phyloP scores from a whole-genome alignment of 2,329 filamentous ascomycete genomes.

The Cercospora sp. region DNA sequence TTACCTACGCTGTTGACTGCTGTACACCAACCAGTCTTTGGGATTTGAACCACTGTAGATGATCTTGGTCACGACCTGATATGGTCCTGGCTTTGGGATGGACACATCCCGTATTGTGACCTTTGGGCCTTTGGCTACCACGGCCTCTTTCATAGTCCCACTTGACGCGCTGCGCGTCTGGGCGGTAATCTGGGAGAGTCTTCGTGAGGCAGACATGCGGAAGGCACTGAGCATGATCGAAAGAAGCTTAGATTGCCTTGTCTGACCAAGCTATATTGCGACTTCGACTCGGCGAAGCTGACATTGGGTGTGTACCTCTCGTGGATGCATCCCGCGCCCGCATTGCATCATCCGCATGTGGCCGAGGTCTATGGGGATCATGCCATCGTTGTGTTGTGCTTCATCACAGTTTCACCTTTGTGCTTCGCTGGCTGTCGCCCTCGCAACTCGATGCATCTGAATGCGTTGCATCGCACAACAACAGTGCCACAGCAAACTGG shows the following conservation, averaged over 20 bases:
- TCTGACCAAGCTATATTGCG: background rate
- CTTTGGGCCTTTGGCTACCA: slow-evolving; percentile 38
- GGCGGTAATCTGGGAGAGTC: slow-evolving; percentile 24
- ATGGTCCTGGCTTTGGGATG: slow-evolving; percentile 43
- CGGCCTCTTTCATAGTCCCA: slow-evolving; percentile 41
- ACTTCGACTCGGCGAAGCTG: slow-evolving; percentile 2
- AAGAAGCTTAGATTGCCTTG: background rate
- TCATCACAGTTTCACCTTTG: background rate
- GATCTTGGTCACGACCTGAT: slow-evolving; percentile 38
- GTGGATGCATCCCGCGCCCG: background rate
- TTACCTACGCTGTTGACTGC: background rate
- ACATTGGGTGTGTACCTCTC: background rate
- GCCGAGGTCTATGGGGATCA: slow-evolving; percentile 1
- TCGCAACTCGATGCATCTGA: background rate
- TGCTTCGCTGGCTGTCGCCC: slow-evolving; percentile 3
- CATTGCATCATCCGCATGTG: background rate
- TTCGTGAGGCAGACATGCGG: slow-evolving; percentile 23
- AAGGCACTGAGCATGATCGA: slow-evolving; percentile 22
- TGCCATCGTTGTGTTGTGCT: background rate
- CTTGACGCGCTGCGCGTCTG: slow-evolving; percentile 23
- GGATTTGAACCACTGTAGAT: slow-evolving; percentile 37
- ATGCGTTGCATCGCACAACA: background rate
- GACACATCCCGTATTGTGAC: slow-evolving; percentile 44
- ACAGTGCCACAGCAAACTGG: background rate
- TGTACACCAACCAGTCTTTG: slow-evolving; percentile 34